Evolutionary conservation across 1,284 basidiomycete species (phyloP).

Genomic region (Apiotrichum porosum): DNA sequence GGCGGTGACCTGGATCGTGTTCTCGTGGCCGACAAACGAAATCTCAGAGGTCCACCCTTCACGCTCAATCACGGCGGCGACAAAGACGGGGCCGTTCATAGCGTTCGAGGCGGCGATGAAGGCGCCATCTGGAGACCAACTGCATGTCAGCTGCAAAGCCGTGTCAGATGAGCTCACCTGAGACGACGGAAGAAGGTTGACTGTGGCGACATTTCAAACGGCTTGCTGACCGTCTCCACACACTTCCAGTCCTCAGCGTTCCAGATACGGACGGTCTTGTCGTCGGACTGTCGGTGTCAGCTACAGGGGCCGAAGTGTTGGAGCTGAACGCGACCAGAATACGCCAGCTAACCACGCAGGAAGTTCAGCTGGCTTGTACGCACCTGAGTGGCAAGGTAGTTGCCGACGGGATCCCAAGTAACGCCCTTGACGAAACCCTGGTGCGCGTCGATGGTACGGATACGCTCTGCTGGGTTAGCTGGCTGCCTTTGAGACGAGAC

Average conservation of each 20-base stretch:
- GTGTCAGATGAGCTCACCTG: conserved; percentile 57
- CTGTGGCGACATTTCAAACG: conserved; percentile 88
- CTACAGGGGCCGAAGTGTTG: background rate
- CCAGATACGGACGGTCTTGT: conserved; percentile 95
- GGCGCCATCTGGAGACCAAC: conserved; percentile 98
- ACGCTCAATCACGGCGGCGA: conserved; percentile 87
- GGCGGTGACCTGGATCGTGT: conserved; percentile 92
- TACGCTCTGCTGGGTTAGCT: conserved; percentile 58
- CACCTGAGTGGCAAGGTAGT: conserved; percentile 81
- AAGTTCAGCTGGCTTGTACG: too few relatives aligned
- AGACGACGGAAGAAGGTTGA: conserved; percentile 91
- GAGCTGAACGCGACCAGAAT: background rate
- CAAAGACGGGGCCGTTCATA: conserved; percentile 96
- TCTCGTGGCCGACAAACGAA: conserved; percentile 92
- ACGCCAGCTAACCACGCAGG: background rate
- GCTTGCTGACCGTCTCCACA: conserved; percentile 77
- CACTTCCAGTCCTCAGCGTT: conserved; percentile 85
- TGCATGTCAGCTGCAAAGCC: conserved; percentile 46
- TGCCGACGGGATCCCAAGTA: conserved; percentile 95
- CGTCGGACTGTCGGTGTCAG: conserved; percentile 71
- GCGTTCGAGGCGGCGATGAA: conserved; percentile 96
- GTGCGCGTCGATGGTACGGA: conserved; percentile 80
- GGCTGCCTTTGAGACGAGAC: too few relatives aligned
- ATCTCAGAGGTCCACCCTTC: conserved; percentile 83
- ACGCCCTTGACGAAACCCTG: conserved; percentile 98